Base-by-base conservation (phyloP, 2,329 filamentous ascomycete genomes). In the Alternaria brassicicola region DNA sequence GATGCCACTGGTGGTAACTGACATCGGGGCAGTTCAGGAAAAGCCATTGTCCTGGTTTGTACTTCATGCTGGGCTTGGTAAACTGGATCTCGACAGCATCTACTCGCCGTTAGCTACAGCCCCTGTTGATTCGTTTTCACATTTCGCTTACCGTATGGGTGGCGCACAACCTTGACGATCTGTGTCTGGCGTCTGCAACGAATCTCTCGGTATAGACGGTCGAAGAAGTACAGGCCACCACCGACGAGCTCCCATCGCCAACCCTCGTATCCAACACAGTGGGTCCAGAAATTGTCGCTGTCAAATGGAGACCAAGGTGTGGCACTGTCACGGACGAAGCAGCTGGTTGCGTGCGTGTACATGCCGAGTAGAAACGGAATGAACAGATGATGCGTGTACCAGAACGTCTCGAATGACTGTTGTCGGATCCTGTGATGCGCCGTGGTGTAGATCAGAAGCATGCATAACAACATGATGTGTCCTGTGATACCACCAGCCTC, bases 381-480 rank as follows among this genome's bases (percentile, higher is more conserved):
- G 73, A 98, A 98, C n/a, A 99, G 86, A 72, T 99, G 95, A 79
- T 99, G 95, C 0, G 93, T 97, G 80, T 99, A 99, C 95, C 95
- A 99, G 77, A 99, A 99, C 0, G 94, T 96, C 80, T 99, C 95
- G 74, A 93, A 99, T 0, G 92, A 96, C 76, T 99, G 95, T 76
- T 98, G 94, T 53, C 95, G 90, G 65, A 99, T 98, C 66, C 92
- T 90, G 70, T 90, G 86, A 75, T 99, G 95, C 3, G 95, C 90
- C 0, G 93, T 97, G 1, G 95, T 99, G 80, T 96, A 99, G 85
- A 99, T 99, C 63, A 99, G 81, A 63, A 99, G 82, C 95, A 99
- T 99, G 84, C 93, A 98, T n/a, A 99, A 84, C 25, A 98, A 86
- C 95, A 99, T 99, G 62, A 97, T 86, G 78, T 99, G 95, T 6